Conservation (phyloP, 768 basidiomycete species). For the Pisolithus sp. region DNA sequence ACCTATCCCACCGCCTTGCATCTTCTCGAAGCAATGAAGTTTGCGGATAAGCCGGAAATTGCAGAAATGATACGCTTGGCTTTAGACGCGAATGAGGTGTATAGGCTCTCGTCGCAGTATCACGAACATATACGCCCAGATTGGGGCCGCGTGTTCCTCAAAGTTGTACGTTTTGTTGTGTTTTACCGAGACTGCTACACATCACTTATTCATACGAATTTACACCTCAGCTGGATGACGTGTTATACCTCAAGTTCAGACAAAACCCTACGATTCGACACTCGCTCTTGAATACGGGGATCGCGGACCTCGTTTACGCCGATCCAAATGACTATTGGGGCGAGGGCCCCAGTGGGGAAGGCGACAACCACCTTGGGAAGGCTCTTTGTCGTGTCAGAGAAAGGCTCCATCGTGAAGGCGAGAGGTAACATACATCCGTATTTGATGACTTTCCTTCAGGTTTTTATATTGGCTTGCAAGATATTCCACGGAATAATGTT, state of each 20-base stretch:
- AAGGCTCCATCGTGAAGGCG: constrained; percentile 31
- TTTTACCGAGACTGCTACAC: neutral
- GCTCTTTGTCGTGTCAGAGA: constrained; percentile 52
- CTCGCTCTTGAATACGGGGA: constrained; percentile 49
- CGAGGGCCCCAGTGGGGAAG: constrained; percentile 42
- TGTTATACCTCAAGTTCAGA: constrained; percentile 58
- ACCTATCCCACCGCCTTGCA: constrained; percentile 67
- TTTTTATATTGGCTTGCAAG: too few relatives aligned
- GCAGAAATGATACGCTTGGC: constrained; percentile 50
- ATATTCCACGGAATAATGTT: too few relatives aligned
- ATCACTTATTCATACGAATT: neutral
- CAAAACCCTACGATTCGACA: constrained; percentile 58
- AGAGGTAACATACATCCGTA: constrained; percentile 3
- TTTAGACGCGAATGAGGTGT: constrained; percentile 34
- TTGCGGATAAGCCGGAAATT: constrained; percentile 43
- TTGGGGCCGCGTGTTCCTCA: constrained; percentile 49
- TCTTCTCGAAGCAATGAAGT: constrained; percentile 73
- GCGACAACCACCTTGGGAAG: constrained; percentile 59
- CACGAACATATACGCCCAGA: constrained; percentile 41
- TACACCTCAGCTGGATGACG: constrained; percentile 55
- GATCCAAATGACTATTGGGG: constrained; percentile 69
- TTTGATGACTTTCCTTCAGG: too few relatives aligned
- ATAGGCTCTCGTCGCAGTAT: constrained; percentile 26
- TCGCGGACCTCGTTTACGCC: constrained; percentile 44
- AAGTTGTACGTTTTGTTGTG: constrained; percentile 35